Evolutionary conservation across 2,329 filamentous ascomycete species (phyloP), one percentile per base, ranked within the genome.

Genomic region (Harringtonia lauricola): DNA sequence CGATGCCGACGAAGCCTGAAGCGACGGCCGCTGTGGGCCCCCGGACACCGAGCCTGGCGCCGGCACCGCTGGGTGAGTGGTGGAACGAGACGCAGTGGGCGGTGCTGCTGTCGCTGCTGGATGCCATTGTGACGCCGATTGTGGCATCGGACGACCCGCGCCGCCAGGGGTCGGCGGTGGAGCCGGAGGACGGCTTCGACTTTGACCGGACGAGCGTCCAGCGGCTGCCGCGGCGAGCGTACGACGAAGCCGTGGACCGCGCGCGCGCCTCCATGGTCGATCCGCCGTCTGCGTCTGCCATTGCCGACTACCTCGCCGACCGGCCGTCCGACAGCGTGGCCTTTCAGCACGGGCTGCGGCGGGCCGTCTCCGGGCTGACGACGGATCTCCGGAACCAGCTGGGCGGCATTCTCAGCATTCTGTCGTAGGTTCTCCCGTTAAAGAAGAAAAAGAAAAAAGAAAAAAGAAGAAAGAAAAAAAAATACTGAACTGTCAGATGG

Each of bases 51-150:
- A 6, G 4, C 18, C 43, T 51, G 2, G 26, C 41, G 3, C 41
- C 43, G 21, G 43, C 48, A 2, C 48, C 49, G 6, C 10, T 49
- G 0, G 54, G 52, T 7, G 53, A 58, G 47, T 70, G 66, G 54
- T 68, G 72, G 51, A 63, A 58, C 34, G 59, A 65, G 39, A 57
- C 60, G 17, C 70, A 77, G 60, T 80, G 76, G 76, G 57, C 64
- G 33, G 68, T 71, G 2, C 54, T 79, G 35, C 64, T 70, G 50
- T 64, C 74, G 3, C 59, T 80, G 8, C 57, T 79, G 34, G 75
- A 80, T 50, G 72, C 70, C n/a, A 59, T 76, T 17, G 60, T 86
- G 28, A 79, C 81, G 3, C 70, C 78, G 18, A 66, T 85, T 48
- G 67, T 65, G 18, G 56, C 65, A 14, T 60, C 65, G 14, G 60